Conservation (phyloP, 768 basidiomycete genomes). For the Macrocybe gigantea region DNA sequence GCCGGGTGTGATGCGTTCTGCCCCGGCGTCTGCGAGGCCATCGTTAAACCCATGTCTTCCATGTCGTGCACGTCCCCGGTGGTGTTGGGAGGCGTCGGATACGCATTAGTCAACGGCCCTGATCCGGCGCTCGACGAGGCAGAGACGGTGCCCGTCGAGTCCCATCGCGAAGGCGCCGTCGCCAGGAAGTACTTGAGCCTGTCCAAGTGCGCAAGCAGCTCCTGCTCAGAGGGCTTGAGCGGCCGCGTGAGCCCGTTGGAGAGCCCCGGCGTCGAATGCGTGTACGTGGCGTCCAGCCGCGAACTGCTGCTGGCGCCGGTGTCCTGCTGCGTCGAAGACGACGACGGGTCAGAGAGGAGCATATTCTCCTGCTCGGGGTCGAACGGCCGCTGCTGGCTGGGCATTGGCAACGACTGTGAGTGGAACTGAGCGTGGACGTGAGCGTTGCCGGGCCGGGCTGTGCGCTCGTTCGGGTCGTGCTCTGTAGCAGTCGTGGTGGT, state of each 20-base stretch:
- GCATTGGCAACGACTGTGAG: constrained; percentile 15
- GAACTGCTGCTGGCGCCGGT: constrained; percentile 6
- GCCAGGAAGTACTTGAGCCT: constrained; percentile 86
- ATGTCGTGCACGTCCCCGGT: constrained; percentile 1
- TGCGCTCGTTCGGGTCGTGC: constrained; percentile 40
- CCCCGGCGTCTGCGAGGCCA: constrained; percentile 21
- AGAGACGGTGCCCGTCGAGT: constrained; percentile 23
- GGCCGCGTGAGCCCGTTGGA: constrained; percentile 46
- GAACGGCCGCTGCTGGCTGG: constrained; percentile 7
- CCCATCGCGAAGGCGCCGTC: constrained; percentile 78
- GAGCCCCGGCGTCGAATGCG: constrained; percentile 23
- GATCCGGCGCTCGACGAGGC: constrained; percentile 9
- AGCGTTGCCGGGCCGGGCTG: constrained; percentile 44
- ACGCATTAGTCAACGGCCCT: not conserved
- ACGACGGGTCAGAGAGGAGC: constrained; percentile 1
- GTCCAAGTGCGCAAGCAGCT: constrained; percentile 70
- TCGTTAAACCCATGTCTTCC: constrained; percentile 6
- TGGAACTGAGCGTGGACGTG: constrained; percentile 41
- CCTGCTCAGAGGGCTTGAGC: constrained; percentile 59
- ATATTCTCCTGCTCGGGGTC: constrained; percentile 7
- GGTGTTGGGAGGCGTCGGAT: not conserved
- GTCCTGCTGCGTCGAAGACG: constrained; percentile 1
- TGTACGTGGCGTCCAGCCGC: constrained; percentile 1
- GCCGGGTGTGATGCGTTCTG: constrained; percentile 62
- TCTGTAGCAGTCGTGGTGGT: constrained; percentile 31